Conservation (phyloP, 306 rosid species). For the Carpinus viminea region DNA sequence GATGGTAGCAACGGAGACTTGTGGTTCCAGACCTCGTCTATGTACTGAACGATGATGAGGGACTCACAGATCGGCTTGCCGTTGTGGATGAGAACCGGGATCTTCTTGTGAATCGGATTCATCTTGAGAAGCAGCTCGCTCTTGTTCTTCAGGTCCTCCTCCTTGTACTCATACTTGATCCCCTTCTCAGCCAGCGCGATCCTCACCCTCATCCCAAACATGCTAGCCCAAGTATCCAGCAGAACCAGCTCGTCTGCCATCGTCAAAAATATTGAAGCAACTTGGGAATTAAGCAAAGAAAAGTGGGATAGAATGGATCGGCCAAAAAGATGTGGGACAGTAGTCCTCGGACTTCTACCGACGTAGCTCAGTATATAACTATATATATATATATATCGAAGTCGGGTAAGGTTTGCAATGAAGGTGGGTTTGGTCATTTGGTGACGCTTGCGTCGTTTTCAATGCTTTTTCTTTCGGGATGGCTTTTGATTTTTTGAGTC, state of each 20-base stretch:
- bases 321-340: too few species aligned
- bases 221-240: constrained; percentile 21
- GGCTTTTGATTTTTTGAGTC: too few species aligned
- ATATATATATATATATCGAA: too few species aligned
- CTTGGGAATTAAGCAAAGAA: too few species aligned
- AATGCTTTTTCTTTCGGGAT: too few species aligned
- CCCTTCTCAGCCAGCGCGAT: constrained; percentile 36
- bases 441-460: too few species aligned
- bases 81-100: constrained; percentile 40
- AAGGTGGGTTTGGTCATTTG: too few species aligned
- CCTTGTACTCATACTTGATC: constrained; percentile 20
- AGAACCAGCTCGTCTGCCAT: constrained; percentile 31
- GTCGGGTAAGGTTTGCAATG: too few species aligned
- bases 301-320: too few species aligned
- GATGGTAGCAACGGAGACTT: constrained; percentile 29
- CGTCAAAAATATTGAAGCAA: background rate
- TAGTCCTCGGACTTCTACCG: too few species aligned
- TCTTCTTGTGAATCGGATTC: constrained; percentile 42
- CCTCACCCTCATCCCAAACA: constrained; percentile 31
- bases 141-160: constrained; percentile 27
- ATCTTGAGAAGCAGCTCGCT: constrained; percentile 25
- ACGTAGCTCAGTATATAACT: too few species aligned
- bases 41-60: constrained; percentile 25
- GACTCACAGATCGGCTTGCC: constrained; percentile 37
- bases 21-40: constrained; percentile 48